Percentiles rank a stretch among this genome's conserved stretches.
These are phyloP conservation scores for Metschnikowia arizonensis DNA, from an alignment of 805 yeast species.

Conservation along the genomic window DNA sequence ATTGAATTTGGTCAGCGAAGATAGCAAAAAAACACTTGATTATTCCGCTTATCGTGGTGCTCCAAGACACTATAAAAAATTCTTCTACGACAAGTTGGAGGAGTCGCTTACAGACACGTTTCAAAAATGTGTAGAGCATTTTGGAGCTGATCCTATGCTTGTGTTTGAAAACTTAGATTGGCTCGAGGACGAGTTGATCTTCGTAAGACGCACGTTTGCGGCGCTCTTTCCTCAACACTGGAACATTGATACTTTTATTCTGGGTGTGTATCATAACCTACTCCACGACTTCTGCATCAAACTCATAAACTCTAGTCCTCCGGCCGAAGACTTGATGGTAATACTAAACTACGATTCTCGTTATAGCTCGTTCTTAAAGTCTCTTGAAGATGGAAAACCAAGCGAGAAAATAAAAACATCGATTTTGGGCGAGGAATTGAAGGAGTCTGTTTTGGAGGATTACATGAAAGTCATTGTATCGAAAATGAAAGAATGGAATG, in stretches of 20 bases:
- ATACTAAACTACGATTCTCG: constrained; percentile 75
- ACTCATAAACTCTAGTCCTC: constrained; percentile 68
- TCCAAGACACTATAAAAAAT: constrained; percentile 57
- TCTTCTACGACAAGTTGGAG: constrained; percentile 56
- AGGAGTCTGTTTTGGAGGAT: constrained; percentile 70
- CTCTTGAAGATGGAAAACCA: constrained; percentile 31
- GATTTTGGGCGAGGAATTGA: constrained; percentile 66
- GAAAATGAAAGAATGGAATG: constrained; percentile 85
- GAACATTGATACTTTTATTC: constrained; percentile 62
- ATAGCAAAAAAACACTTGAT: constrained; percentile 19
- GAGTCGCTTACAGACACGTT: constrained; percentile 64
- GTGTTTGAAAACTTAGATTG: constrained; percentile 73
- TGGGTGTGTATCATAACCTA: constrained; percentile 62
- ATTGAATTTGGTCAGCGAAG: constrained; percentile 23
- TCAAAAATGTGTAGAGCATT: constrained; percentile 56
- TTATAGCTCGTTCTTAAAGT: constrained; percentile 41
- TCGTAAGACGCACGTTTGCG: constrained; percentile 56
- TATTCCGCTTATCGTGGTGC: constrained; percentile 30
- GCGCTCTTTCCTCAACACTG: constrained; percentile 68
- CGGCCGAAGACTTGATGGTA: constrained; percentile 67
- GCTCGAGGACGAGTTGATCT: constrained; percentile 74
- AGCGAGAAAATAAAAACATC: constrained; percentile 43
- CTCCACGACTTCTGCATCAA: constrained; percentile 61
- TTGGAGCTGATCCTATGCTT: constrained; percentile 45
- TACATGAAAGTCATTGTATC: constrained; percentile 65